Base-by-base conservation (phyloP, 2,329 filamentous ascomycete species). In the Graphilbum fragrans region DNA sequence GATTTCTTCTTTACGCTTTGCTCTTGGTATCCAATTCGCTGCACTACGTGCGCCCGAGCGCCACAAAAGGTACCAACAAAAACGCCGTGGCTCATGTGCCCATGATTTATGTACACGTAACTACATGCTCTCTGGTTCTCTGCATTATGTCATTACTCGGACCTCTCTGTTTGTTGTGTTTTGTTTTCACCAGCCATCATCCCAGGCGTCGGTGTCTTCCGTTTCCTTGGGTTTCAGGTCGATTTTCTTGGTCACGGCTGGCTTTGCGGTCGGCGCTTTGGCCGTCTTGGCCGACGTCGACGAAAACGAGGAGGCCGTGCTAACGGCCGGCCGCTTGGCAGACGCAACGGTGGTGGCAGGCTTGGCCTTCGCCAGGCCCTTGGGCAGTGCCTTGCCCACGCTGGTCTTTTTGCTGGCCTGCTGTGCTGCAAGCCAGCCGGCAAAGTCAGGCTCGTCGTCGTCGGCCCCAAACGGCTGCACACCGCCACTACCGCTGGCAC, bases 361-460 rank as follows among this genome's bases (percentile, higher is more conserved):
- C 60, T 93, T 94, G 2, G 68, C 9, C 60, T 93, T 94, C 2
- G 68, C 63, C 21, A 96, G 58, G 0, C 90, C 90, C 61, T 94
- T 98, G 0, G 90, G 88, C 41, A 96, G 57, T 3, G 80, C 65
- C 49, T 84, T 92, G 47, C 59, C 53, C 2, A 55, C 40, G 44
- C 59, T 53, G 1, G 57, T 56, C 11, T 70, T 70, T 64, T 93
- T 95, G 47, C 82, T 75, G 47, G 80, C 72, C 6, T 82, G 77
- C 57, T 82, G 77, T 57, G 88, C 87, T 12, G 86, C 87, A 19
- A 96, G 62, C 88, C 92, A 96, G 5, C 87, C 88, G 5, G 87
- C 90, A 60, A 98, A 96, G 58, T 96, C 92, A 0, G 90, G 90
- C 58, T 98, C 90, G 3, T 81, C 80, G 21, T 83, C 79, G 51